Conservation (phyloP, 2,329 filamentous ascomycete species). For the Cryphonectria japonica region DNA sequence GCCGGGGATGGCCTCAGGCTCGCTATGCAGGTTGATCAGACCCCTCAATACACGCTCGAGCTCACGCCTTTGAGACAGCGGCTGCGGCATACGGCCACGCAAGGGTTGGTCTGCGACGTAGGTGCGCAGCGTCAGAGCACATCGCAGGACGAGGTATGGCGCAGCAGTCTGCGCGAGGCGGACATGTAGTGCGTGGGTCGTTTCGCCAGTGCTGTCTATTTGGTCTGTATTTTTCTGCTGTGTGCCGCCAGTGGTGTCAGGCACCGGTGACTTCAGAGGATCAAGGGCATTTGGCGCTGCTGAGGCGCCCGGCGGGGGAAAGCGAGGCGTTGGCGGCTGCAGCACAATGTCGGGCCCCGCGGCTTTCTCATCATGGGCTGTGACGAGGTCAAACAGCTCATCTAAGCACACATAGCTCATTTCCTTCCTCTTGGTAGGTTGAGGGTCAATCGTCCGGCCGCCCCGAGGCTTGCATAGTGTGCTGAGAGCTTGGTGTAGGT, state of each 20-base stretch:
- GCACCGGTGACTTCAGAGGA: slow-evolving; percentile 26
- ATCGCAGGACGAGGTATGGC: slow-evolving; percentile 80
- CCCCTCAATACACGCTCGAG: slow-evolving; percentile 71
- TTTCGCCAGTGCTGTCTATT: slow-evolving; percentile 34
- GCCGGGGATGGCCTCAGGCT: slow-evolving; percentile 69
- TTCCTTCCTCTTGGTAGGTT: slow-evolving; percentile 65
- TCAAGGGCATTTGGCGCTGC: slow-evolving; percentile 31
- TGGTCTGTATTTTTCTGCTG: slow-evolving; percentile 25
- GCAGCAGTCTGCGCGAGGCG: slow-evolving; percentile 75
- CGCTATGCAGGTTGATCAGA: slow-evolving; percentile 69
- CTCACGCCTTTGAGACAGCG: slow-evolving; percentile 78
- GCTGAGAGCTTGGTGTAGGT: slow-evolving; percentile 49
- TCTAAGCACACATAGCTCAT: slow-evolving; percentile 83
- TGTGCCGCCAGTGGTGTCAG: slow-evolving; percentile 26
- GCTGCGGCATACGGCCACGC: slow-evolving; percentile 86
- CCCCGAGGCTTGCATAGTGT: slow-evolving; percentile 67
- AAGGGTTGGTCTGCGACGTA: slow-evolving; percentile 93
- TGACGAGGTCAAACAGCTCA: slow-evolving; percentile 74
- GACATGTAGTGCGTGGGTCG: slow-evolving; percentile 46
- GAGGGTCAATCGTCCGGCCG: slow-evolving; percentile 72
- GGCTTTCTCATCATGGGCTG: slow-evolving; percentile 49
- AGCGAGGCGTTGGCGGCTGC: slow-evolving; percentile 50
- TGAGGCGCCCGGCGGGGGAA: slow-evolving; percentile 36
- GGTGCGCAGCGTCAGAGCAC: slow-evolving; percentile 76
- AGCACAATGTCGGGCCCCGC: slow-evolving; percentile 43